Conservation (phyloP, 345 rosid species). For the Eucalyptus sp. region DNA sequence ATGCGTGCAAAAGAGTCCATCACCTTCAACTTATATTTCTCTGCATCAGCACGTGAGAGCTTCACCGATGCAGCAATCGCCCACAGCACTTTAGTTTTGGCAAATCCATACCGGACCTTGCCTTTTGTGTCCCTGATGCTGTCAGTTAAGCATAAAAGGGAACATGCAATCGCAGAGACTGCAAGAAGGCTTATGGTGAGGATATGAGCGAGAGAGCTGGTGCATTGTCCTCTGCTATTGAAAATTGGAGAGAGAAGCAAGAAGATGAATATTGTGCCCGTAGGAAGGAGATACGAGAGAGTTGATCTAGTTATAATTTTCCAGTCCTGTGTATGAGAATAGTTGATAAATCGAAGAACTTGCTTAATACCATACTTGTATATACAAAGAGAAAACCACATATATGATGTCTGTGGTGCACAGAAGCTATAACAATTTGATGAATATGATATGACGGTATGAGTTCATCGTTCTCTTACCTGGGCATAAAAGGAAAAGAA, state of each 20-base stretch:
- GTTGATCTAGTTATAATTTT: neutral
- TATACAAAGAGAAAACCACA: neutral
- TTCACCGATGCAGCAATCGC: conserved; percentile 25
- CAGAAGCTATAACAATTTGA: neutral
- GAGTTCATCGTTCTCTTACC: neutral
- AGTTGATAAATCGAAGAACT: neutral
- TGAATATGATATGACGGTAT: neutral
- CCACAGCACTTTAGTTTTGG: conserved; percentile 33
- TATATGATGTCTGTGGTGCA: neutral
- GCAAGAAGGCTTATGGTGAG: conserved; percentile 20
- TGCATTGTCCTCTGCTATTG: conserved; percentile 48
- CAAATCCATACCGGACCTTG: conserved; percentile 58
- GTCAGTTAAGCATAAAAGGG: conserved; percentile 39
- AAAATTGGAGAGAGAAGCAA: conserved; percentile 40
- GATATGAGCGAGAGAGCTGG: conserved; percentile 12
- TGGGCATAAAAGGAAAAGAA: neutral
- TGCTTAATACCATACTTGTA: neutral
- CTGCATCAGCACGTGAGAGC: conserved; percentile 16
- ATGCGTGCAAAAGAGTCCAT: conserved; percentile 48
- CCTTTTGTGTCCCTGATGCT: conserved; percentile 40
- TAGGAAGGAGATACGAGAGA: conserved; percentile 38
- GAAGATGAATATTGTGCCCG: conserved; percentile 44
- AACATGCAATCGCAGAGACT: conserved; percentile 31
- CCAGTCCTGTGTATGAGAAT: neutral
- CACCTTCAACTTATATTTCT: conserved; percentile 20